Evolutionary conservation across 352 stramenopile species (phyloP), one percentile per base, ranked within the genome.

Genomic region (Phytophthora pistaciae): DNA sequence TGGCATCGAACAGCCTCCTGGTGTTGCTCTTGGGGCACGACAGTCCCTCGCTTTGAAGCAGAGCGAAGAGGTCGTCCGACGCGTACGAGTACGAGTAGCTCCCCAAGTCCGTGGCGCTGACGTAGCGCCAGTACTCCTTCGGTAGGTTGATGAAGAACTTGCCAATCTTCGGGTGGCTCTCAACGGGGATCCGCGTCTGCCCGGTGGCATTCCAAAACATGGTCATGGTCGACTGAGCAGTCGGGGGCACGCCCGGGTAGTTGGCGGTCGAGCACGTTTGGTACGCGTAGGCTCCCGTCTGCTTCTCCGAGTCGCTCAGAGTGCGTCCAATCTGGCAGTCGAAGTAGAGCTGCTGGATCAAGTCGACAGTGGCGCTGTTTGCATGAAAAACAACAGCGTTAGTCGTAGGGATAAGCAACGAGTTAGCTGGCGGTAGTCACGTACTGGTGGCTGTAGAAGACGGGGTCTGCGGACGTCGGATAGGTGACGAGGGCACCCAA

Each of bases 381-480:
- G 58, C 5, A 55, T 13, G 33, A 49, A 59, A 38, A 11, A 56
- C 10, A 46, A 20, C 25, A 29, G 21, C 55, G 27, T 64, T 57
- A 65, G 25, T 29, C 25, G 25, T 29, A 29, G 25, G 25, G 25
- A 29, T 4, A 29, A 33, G 42, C 20, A 10, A 44, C 44, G n/a
- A 38, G 20, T 8, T 20, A 52, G 38, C 7, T 42, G 13, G 9
- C 20, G 23, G 27, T 10, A 42, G 36, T 42, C 9, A 91, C 85
- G 58, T 88, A 93, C 83, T 93, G 88, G 55, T 92, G 85, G 57
- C 73, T 84, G 77, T 85, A 94, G 74, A 91, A 95, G 53, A 94
- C 84, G 10, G 87, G 85, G 36, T 95, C 88, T 33, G 82, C 84
- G 6, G 82, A 66, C 9, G 80, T 80, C 5, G 68, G 67, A n/a